phyloP scores from a whole-genome alignment of 306 rosid genomes.

The Acacia crassicarpa region DNA sequence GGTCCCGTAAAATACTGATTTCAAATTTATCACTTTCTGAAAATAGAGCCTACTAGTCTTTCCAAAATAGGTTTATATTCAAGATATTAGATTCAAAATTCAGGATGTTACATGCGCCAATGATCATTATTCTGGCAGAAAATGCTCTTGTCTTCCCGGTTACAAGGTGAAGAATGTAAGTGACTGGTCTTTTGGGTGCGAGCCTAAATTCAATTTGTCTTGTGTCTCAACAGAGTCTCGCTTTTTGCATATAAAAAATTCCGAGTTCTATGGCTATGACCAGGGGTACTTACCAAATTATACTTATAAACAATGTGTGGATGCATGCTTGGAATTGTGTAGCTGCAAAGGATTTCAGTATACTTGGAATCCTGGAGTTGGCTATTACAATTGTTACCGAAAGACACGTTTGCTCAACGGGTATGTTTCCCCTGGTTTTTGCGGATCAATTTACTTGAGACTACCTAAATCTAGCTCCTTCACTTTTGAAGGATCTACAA shows the following conservation, averaged over 20 bases:
- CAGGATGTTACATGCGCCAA: too few relatives aligned
- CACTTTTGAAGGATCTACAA: neutral
- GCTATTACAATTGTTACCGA: neutral
- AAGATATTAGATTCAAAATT: too few relatives aligned
- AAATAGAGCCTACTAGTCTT: too few relatives aligned
- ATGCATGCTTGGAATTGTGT: conserved; percentile 25
- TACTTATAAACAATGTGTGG: conserved; percentile 24
- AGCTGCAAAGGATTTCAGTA: neutral
- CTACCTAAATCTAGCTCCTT: neutral
- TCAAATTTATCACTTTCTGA: too few relatives aligned
- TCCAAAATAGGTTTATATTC: too few relatives aligned
- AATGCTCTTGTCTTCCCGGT: conserved; percentile 37
- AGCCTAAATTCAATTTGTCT: conserved; percentile 32
- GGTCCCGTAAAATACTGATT: too few relatives aligned
- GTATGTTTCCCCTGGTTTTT: neutral
- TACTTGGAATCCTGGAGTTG: rapidly evolving
- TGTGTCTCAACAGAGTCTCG: conserved; percentile 20
- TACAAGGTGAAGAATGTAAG: conserved; percentile 11
- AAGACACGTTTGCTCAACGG: neutral
- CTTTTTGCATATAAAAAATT: neutral
- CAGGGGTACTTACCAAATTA: neutral
- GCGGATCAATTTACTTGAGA: neutral
- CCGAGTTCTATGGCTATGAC: conserved; percentile 45
- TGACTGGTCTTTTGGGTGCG: conserved; percentile 51
- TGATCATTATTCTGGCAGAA: conserved; percentile 22